Base-by-base conservation (phyloP, 805 yeast species). In the Candida stauntonica region DNA sequence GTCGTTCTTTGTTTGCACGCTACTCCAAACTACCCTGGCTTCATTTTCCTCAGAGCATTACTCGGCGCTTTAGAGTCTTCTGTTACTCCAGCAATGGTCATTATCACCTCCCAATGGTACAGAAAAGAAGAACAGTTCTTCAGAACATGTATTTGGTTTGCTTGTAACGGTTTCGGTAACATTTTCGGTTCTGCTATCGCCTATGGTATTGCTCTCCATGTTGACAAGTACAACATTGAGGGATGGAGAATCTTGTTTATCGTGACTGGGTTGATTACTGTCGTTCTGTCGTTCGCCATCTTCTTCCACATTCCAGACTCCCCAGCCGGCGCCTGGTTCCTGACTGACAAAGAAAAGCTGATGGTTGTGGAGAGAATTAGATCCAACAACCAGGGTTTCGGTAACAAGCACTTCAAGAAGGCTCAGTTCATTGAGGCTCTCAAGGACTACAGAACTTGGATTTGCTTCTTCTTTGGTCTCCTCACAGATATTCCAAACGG, bases 221-320 rank as follows among this genome's bases (percentile, higher is more conserved):
- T 51, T 9, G 61, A 57, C 14, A 36, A 50, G 3, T 73, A 64
- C 52, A 37, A 64, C 21, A 58, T 77, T 6, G 65, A 56, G 4
- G 67, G 79, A 2, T 84, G 89, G 89, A 76, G 72, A 53, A 52
- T 75, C 9, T 53, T 79, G 4, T 83, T 71, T 52, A 58, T 83
- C 33, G 63, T 79, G 18, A 69, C 75, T 26, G 94, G 93, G 14
- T 54, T 67, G 7, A 66, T 79, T 39, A 79, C 87, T 1, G 57
- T 78, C 5, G 52, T 69, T 11, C 50, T 75, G 16, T 83, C 82
- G 5, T 33, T 72, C 14, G 36, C 69, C 9, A 63, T 77, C 42
- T 55, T 58, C 31, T 44, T 75, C 35, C 73, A 72, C 54, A 51
- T 81, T 34, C 85, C 86, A 13, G 78, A 75, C 47, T 55, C 63